Conservation (phyloP, 2,329 filamentous ascomycete genomes). For the Microcyclosporella mali region DNA sequence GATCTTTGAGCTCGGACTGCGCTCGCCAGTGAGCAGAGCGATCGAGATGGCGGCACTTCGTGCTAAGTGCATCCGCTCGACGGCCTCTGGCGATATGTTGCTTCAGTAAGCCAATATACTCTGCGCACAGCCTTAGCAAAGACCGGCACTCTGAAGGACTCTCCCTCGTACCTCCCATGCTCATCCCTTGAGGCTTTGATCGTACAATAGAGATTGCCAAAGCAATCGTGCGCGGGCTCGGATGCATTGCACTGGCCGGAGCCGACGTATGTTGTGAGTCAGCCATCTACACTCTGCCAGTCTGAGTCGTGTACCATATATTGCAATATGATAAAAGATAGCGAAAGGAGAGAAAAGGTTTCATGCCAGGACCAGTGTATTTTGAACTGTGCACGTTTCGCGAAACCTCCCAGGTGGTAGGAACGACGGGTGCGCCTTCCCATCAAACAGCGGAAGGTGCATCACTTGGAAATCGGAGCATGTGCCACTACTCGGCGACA, state of each 20-base stretch:
- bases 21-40: conserved; percentile 36
- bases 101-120: conserved; percentile 31
- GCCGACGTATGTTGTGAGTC: not conserved
- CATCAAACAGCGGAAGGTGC: no score
- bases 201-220: conserved; percentile 28
- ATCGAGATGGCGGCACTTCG: conserved; percentile 34
- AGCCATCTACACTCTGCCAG: no score
- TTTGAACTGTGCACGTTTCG: no score
- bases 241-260: not conserved
- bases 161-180: conserved; percentile 24
- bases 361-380: no score
- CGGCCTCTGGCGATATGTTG: conserved; percentile 28
- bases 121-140: conserved; percentile 11
- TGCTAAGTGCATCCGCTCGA: conserved; percentile 20
- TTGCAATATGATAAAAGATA: no score
- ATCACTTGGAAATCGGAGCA: no score
- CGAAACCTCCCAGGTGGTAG: no score
- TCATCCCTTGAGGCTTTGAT: conserved; percentile 33
- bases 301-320: no score
- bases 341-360: no score
- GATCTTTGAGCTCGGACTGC: conserved; percentile 23
- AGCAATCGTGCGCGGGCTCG: conserved; percentile 17
- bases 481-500: no score
- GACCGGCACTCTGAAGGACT: conserved; percentile 2
- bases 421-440: no score